Conservation (phyloP, 75 land plant species). For the Isoetes taiwanensis region DNA sequence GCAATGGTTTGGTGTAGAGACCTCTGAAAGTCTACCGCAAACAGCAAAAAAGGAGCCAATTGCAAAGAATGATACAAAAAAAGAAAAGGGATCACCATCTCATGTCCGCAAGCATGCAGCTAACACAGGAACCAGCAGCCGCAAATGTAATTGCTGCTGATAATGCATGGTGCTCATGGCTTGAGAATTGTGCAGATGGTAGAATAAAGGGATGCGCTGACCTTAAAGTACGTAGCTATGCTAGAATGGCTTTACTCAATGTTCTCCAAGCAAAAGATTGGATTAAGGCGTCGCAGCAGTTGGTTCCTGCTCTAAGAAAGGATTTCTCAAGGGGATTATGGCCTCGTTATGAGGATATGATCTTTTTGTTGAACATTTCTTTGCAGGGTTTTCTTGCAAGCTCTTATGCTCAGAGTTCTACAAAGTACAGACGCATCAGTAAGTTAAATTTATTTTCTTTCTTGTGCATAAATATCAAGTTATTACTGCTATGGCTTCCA, state of each 20-base stretch:
- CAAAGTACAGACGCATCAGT: too few relatives aligned
- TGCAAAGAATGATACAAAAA: constrained; percentile 21
- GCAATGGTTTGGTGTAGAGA: constrained; percentile 25
- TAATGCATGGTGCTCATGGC: constrained; percentile 64
- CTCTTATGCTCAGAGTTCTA: too few relatives aligned
- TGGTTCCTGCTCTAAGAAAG: background rate
- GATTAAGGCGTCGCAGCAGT: too few relatives aligned
- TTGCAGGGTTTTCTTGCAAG: too few relatives aligned
- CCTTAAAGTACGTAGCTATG: constrained; percentile 73
- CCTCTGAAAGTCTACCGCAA: constrained; percentile 48
- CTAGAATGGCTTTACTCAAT: constrained; percentile 58
- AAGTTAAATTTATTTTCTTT: too few relatives aligned
- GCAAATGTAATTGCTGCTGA: constrained; percentile 43
- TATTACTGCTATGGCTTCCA: too few relatives aligned
- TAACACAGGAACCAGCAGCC: constrained; percentile 51
- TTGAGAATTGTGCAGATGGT: constrained; percentile 82
- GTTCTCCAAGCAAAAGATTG: constrained; percentile 22
- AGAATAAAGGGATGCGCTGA: constrained; percentile 51
- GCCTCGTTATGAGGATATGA: constrained; percentile 63
- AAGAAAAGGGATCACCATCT: constrained; percentile 43
- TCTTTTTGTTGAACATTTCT: constrained; percentile 75
- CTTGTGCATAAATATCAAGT: too few relatives aligned
- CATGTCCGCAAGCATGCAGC: constrained; percentile 93
- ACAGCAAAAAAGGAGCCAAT: constrained; percentile 36
- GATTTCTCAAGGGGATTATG: constrained; percentile 11